Conservation (phyloP, 495 filamentous ascomycete species). For the Paragyromitra xinjiangensis region DNA sequence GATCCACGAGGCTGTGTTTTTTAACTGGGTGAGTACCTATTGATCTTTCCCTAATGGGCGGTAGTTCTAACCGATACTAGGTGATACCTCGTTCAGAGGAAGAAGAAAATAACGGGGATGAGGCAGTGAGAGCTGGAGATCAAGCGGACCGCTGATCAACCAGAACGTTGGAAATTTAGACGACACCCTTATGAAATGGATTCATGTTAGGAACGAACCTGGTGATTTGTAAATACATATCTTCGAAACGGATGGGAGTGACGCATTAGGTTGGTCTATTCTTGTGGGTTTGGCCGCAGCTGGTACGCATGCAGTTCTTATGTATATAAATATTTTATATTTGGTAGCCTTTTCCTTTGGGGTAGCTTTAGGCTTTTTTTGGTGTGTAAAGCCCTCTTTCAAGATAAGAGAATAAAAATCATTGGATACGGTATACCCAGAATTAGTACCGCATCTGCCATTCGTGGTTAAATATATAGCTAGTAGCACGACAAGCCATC, state of each 20-base stretch:
- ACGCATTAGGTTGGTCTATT: no score
- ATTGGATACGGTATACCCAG: background rate
- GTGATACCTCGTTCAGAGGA: background rate
- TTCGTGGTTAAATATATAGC: background rate
- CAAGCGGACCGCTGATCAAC: no score
- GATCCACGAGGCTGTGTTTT: constrained; percentile 51
- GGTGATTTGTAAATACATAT: background rate
- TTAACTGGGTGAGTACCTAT: constrained; percentile 43
- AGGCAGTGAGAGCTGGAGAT: background rate
- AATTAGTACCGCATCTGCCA: background rate
- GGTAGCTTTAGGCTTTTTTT: background rate
- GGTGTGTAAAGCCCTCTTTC: background rate
- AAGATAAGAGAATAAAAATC: background rate
- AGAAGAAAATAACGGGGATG: background rate
- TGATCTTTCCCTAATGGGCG: background rate
- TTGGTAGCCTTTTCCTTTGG: no score
- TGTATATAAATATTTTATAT: background rate
- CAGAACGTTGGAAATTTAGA: background rate
- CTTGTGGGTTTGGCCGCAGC: no score
- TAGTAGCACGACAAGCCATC: background rate
- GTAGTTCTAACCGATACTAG: constrained; percentile 6
- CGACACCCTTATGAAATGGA: background rate
- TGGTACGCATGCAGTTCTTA: background rate
- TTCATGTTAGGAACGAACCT: background rate
- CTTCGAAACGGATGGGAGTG: no score